Conservation (phyloP, 768 basidiomycete genomes). For the Tylopilus rubrobrunneus region DNA sequence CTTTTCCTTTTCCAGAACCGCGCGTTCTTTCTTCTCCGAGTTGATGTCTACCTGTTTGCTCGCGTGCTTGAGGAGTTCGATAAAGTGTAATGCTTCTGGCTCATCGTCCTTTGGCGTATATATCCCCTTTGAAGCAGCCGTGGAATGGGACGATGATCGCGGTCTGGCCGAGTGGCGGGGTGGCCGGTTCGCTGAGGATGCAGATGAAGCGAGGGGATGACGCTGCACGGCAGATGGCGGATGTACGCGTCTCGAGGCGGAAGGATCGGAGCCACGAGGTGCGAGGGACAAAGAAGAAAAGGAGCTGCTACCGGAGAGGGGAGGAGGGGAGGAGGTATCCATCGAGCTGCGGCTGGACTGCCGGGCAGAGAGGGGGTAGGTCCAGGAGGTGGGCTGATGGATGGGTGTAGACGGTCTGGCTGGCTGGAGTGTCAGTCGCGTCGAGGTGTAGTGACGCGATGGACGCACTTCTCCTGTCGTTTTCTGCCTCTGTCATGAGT, state of each 20-base stretch:
- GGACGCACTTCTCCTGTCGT: conserved; percentile 21
- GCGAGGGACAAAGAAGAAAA: conserved; percentile 3
- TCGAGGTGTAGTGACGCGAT: conserved; percentile 1
- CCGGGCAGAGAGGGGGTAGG: conserved; percentile 13
- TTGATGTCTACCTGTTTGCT: conserved; percentile 24
- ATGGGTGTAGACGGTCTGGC: conserved; percentile 16
- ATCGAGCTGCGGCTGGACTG: conserved; percentile 2
- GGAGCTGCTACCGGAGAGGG: conserved; percentile 3
- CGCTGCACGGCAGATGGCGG: conserved; percentile 8
- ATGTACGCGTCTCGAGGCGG: conserved; percentile 4
- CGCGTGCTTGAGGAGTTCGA: conserved; percentile 24
- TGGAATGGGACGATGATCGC: conserved; percentile 21
- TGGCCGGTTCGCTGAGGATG: conserved; percentile 15
- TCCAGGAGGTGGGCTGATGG: conserved; percentile 13
- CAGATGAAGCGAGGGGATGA: conserved; percentile 19
- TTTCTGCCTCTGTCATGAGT: conserved; percentile 26
- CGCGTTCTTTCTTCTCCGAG: conserved; percentile 23
- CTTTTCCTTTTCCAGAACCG: conserved; percentile 4
- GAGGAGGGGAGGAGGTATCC: conserved; percentile 4
- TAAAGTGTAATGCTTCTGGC: conserved; percentile 22
- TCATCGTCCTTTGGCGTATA: conserved; percentile 14
- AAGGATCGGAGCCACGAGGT: conserved; percentile 3
- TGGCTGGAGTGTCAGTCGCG: conserved; percentile 1
- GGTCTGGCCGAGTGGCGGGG: conserved; percentile 4
- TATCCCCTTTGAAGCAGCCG: not conserved